Evolutionary conservation across 164 flowering plant species (phyloP).

Genomic region (Sedum album): DNA sequence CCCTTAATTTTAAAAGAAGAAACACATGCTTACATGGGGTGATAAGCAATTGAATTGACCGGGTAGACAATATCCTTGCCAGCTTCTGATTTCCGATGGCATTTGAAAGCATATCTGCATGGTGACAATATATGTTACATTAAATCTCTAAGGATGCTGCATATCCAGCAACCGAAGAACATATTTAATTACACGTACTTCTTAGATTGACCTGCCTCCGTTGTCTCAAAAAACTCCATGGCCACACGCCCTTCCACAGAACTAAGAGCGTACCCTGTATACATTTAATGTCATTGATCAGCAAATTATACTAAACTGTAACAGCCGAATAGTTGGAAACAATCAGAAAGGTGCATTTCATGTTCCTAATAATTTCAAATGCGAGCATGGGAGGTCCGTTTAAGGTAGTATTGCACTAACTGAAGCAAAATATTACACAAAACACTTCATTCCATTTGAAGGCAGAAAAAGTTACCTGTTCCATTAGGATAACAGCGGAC

Average conservation of each 20-base stretch:
- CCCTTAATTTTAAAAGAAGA: neutral
- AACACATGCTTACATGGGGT: constrained; percentile 74
- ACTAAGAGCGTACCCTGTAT: constrained; percentile 89
- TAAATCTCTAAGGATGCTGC: neutral
- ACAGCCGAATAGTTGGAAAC: too few relatives aligned
- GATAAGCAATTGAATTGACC: constrained; percentile 89
- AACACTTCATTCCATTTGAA: too few relatives aligned
- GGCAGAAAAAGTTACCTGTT: too few relatives aligned
- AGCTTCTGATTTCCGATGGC: constrained; percentile 91
- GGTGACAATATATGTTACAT: constrained; percentile 1
- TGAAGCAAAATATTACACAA: too few relatives aligned
- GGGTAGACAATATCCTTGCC: constrained; percentile 94
- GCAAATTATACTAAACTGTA: too few relatives aligned
- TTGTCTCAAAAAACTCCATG: constrained; percentile 97
- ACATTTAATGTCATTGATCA: neutral
- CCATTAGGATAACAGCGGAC: too few relatives aligned
- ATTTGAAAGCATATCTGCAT: constrained; percentile 93
- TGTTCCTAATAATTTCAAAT: neutral
- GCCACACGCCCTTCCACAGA: constrained; percentile 97
- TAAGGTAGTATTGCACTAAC: too few relatives aligned
- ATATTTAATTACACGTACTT: constrained; percentile 41
- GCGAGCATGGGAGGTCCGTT: neutral
- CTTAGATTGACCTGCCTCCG: constrained; percentile 85
- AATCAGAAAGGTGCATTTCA: neutral
- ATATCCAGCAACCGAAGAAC: neutral